Evolutionary conservation across 805 yeast genomes (phyloP).

Genomic region (Kluyveromyces lactis): DNA sequence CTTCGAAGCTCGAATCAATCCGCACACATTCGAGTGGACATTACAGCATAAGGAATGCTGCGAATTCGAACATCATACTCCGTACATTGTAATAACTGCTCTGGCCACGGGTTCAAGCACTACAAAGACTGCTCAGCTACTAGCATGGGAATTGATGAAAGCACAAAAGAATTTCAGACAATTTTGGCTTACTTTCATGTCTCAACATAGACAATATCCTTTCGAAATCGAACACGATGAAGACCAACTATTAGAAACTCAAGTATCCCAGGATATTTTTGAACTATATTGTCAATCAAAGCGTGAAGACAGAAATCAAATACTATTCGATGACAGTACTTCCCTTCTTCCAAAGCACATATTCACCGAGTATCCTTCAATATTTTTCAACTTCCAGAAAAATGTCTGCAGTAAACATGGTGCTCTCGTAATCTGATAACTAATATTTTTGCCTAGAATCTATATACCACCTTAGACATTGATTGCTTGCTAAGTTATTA

Average conservation of each 20-base stretch:
- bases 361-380: background rate
- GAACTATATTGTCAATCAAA: background rate
- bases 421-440: background rate
- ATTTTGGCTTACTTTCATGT: background rate
- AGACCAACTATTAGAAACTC: background rate
- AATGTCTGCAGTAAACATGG: background rate
- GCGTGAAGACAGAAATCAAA: background rate
- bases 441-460: background rate
- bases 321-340: background rate
- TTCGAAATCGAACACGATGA: background rate
- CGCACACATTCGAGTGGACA: background rate
- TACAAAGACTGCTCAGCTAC: background rate
- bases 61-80: background rate
- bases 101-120: background rate
- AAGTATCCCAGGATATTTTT: background rate
- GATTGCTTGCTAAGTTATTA: too few relatives aligned
- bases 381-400: background rate
- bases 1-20: background rate
- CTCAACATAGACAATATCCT: slow-evolving; percentile 2
- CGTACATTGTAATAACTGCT: background rate
- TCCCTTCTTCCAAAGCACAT: slow-evolving; percentile 1
- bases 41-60: background rate
- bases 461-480: too few relatives aligned
- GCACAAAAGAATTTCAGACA: slow-evolving; percentile 1
- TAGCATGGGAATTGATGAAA: background rate